These are phyloP conservation scores for Fusarium cicatricum DNA, from an alignment of 2,329 filamentous ascomycete species.

Conservation along the genomic window DNA sequence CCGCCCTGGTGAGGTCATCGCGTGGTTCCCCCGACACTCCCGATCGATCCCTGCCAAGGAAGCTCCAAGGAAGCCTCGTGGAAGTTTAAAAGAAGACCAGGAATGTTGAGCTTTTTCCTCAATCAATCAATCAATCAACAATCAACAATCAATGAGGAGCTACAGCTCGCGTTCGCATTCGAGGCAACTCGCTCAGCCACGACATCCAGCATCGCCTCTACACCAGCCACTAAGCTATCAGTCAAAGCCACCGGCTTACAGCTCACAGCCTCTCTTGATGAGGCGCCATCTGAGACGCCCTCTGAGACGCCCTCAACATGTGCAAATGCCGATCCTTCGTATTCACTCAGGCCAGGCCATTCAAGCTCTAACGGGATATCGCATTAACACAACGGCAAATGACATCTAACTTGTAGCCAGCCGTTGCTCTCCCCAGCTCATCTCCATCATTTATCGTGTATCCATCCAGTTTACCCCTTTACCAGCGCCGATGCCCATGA, in stretches of 20 bases:
- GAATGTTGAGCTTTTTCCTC: neutral
- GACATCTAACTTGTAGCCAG: slow-evolving; percentile 24
- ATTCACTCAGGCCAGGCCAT: neutral
- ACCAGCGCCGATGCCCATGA: slow-evolving; percentile 32
- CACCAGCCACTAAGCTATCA: neutral
- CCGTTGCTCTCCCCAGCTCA: slow-evolving; percentile 8
- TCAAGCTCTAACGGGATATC: slow-evolving; percentile 28
- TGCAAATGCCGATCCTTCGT: slow-evolving; percentile 25
- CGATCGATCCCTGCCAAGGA: slow-evolving; percentile 17
- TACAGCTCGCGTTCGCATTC: neutral
- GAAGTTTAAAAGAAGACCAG: neutral
- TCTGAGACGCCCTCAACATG: slow-evolving; percentile 12
- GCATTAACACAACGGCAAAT: slow-evolving; percentile 28
- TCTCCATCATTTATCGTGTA: slow-evolving; percentile 19
- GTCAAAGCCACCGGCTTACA: slow-evolving; percentile 20
- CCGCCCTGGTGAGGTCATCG: slow-evolving; percentile 36
- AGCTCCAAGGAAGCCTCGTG: neutral
- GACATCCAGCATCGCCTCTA: neutral
- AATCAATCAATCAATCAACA: too few species aligned
- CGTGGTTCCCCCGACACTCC: slow-evolving; percentile 25
- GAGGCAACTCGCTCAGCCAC: slow-evolving; percentile 8
- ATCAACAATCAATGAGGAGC: neutral
- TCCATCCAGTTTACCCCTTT: slow-evolving; percentile 24
- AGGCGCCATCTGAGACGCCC: slow-evolving; percentile 6
- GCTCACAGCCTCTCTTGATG: neutral